These are phyloP conservation scores for Ustilago hordei DNA, from an alignment of 1,284 basidiomycete species.

Conservation along the genomic window DNA sequence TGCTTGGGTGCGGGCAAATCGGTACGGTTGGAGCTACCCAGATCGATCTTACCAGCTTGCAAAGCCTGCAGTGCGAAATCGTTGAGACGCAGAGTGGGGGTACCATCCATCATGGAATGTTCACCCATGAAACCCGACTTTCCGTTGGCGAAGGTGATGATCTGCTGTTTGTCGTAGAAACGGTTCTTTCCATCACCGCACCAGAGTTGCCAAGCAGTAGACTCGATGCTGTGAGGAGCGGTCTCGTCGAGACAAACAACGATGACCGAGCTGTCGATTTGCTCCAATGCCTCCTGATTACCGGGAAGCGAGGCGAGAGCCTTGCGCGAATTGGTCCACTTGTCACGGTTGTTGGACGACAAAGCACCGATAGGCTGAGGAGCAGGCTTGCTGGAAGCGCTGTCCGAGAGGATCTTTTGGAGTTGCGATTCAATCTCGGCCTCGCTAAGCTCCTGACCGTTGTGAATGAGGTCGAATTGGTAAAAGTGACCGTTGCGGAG, in stretches of 20 bases:
- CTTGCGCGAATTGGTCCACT: slow-evolving; percentile 81
- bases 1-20: slow-evolving; percentile 77
- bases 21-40: slow-evolving; percentile 71
- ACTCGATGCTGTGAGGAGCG: slow-evolving; percentile 82
- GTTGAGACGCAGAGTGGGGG: slow-evolving; percentile 92
- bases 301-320: slow-evolving; percentile 76
- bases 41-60: slow-evolving; percentile 81
- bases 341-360: slow-evolving; percentile 88
- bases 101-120: slow-evolving; percentile 96
- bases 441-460: slow-evolving; percentile 77
- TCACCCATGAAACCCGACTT: slow-evolving; percentile 95
- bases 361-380: slow-evolving; percentile 80
- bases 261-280: slow-evolving; percentile 90
- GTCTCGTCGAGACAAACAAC: slow-evolving; percentile 87
- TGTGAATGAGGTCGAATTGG: slow-evolving; percentile 76
- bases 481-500: slow-evolving; percentile 92
- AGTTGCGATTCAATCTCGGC: slow-evolving; percentile 88
- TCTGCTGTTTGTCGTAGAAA: slow-evolving; percentile 98
- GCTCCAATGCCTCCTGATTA: slow-evolving; percentile 79
- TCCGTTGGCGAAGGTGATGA: slow-evolving; percentile 78
- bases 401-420: slow-evolving; percentile 78
- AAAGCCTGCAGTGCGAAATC: slow-evolving; percentile 89
- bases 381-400: slow-evolving; percentile 76
- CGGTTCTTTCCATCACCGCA: slow-evolving; percentile 90
- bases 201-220: slow-evolving; percentile 80